These are phyloP conservation scores for Amphirosellinia nigrospora DNA, from an alignment of 495 filamentous ascomycete species.

Conservation along the genomic window DNA sequence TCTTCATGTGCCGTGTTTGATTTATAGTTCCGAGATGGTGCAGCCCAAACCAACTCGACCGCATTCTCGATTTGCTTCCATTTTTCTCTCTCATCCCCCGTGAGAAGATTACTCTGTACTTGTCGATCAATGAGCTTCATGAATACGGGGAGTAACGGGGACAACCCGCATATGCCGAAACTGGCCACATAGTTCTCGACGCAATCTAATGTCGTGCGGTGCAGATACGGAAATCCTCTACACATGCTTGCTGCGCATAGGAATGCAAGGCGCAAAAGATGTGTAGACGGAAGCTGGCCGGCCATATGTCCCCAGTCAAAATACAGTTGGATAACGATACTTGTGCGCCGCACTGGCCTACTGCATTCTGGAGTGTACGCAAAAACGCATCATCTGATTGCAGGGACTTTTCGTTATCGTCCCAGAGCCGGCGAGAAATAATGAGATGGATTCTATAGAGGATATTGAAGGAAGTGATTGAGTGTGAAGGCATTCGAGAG, in stretches of 20 bases:
- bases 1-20: neutral
- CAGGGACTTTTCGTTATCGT: neutral
- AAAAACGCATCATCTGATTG: conserved; percentile 6
- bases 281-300: conserved; percentile 16
- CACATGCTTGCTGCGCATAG: conserved; percentile 8
- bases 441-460: conserved; percentile 17
- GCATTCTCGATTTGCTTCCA: conserved; percentile 6
- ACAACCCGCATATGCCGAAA: conserved; percentile 24
- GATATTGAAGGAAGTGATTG: conserved; percentile 19
- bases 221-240: neutral
- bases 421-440: conserved; percentile 17
- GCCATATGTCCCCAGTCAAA: conserved; percentile 10
- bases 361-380: conserved; percentile 10
- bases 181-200: conserved; percentile 15
- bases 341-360: conserved; percentile 5
- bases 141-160: conserved; percentile 15
- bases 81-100: conserved; percentile 36
- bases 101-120: conserved; percentile 32
- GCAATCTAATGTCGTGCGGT: conserved; percentile 4
- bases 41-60: conserved; percentile 7
- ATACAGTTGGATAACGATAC: conserved; percentile 3
- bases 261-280: conserved; percentile 20
- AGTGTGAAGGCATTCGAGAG: conserved; percentile 20
- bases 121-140: conserved; percentile 12
- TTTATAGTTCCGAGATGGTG: neutral